Evolutionary conservation across 441 rosid species (phyloP).

Genomic region (Sinapis alba): DNA sequence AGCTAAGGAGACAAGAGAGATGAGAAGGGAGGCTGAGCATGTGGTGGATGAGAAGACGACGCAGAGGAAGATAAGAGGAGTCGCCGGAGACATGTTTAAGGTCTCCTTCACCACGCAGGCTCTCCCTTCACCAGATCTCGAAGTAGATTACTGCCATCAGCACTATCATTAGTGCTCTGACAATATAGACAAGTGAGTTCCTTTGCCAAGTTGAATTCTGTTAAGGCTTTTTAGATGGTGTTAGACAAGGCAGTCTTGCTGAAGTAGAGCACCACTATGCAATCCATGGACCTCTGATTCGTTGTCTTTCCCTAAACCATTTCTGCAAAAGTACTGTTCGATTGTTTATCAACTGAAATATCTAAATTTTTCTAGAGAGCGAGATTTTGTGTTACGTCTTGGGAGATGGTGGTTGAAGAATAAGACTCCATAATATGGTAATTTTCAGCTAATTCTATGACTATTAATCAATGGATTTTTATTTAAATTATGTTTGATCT

Average conservation of each 20-base stretch:
- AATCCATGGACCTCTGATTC: constrained; percentile 42
- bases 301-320: constrained; percentile 23
- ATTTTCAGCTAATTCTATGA: background rate
- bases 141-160: constrained; percentile 46
- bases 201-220: constrained; percentile 62
- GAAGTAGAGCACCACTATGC: constrained; percentile 58
- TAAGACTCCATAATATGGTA: background rate
- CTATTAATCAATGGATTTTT: background rate
- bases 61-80: background rate
- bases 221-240: constrained; percentile 75
- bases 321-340: background rate
- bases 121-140: constrained; percentile 66
- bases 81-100: background rate
- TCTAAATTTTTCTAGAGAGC: background rate
- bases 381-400: background rate
- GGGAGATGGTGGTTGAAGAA: background rate
- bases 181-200: constrained; percentile 51
- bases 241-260: constrained; percentile 78
- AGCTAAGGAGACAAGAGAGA: no score
- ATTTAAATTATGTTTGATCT: background rate
- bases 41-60: no score
- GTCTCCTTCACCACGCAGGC: constrained; percentile 9
- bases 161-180: constrained; percentile 39
- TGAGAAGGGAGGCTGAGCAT: no score
- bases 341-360: background rate